Conservation (phyloP, 352 stramenopile genomes). For the Pythium coloratum region DNA sequence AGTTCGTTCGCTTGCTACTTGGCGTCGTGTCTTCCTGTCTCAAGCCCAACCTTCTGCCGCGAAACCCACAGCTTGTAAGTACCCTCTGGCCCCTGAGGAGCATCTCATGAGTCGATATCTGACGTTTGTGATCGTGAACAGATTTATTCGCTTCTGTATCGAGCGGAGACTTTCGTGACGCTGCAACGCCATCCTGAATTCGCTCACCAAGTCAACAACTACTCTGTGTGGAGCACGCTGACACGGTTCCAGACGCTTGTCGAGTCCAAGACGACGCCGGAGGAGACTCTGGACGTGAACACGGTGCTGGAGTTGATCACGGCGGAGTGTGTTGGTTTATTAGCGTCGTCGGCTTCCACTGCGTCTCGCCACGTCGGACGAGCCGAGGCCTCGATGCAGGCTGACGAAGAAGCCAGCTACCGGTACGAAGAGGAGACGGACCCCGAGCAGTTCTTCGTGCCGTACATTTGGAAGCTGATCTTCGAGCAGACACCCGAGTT, state of each 20-base stretch:
- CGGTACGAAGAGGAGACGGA: slow-evolving; percentile 73
- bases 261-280: slow-evolving; percentile 56
- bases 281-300: slow-evolving; percentile 64
- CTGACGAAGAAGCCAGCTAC: slow-evolving; percentile 65
- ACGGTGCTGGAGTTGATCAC: slow-evolving; percentile 69
- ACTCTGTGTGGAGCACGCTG: slow-evolving; percentile 63
- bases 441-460: slow-evolving; percentile 78
- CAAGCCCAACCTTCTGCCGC: slow-evolving; percentile 59
- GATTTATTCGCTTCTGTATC: slow-evolving; percentile 86
- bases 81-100: neutral
- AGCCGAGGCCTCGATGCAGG: neutral
- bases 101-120: neutral
- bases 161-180: slow-evolving; percentile 51
- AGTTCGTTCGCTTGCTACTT: slow-evolving; percentile 74
- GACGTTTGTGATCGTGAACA: slow-evolving; percentile 7
- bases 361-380: slow-evolving; percentile 6
- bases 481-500: slow-evolving; percentile 77
- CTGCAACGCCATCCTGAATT: slow-evolving; percentile 67
- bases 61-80: slow-evolving; percentile 77
- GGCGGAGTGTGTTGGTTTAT: slow-evolving; percentile 60
- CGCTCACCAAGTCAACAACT: slow-evolving; percentile 55
- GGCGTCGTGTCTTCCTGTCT: slow-evolving; percentile 66
- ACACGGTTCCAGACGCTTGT: slow-evolving; percentile 61
- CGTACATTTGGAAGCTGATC: slow-evolving; percentile 76
- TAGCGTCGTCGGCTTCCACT: slow-evolving; percentile 48